A percentile compares a stretch with the other conserved stretches of the same genome.
These are phyloP conservation scores for Drosera capensis DNA, from an alignment of 148 eudicot species.

Conservation along the genomic window DNA sequence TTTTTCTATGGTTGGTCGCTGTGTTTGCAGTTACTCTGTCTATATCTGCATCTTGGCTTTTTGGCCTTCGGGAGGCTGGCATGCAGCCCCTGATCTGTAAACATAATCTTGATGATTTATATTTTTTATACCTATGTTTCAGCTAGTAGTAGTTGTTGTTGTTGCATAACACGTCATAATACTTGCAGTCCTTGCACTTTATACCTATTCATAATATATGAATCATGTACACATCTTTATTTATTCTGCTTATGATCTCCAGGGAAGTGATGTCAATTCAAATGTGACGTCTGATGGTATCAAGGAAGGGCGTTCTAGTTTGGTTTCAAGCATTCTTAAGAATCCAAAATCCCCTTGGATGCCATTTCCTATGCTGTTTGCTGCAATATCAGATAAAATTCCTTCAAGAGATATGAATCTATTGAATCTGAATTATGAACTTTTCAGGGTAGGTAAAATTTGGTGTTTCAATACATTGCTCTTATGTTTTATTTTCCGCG, in stretches of 20 bases:
- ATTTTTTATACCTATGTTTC: too few species aligned
- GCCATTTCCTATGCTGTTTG: slow-evolving; percentile 4
- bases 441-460: slow-evolving; percentile 1
- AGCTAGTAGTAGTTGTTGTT: too few species aligned
- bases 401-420: neutral
- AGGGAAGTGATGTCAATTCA: slow-evolving; percentile 16
- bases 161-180: neutral
- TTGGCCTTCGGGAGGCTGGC: too few species aligned
- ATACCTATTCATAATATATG: neutral
- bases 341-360: slow-evolving; percentile 35
- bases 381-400: slow-evolving; percentile 1
- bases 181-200: neutral
- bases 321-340: slow-evolving; percentile 21
- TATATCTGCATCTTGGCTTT: too few species aligned
- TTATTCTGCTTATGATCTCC: neutral
- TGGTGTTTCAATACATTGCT: neutral
- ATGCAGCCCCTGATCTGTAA: too few species aligned
- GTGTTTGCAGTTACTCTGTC: too few species aligned
- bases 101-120: too few species aligned
- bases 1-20: too few species aligned
- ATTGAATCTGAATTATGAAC: neutral
- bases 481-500: neutral
- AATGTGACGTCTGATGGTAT: slow-evolving; percentile 13
- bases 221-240: neutral
- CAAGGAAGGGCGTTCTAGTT: slow-evolving; percentile 18